Evolutionary conservation across 1,284 basidiomycete species (phyloP).

Genomic region (Cutaneotrichosporon daszewskae): DNA sequence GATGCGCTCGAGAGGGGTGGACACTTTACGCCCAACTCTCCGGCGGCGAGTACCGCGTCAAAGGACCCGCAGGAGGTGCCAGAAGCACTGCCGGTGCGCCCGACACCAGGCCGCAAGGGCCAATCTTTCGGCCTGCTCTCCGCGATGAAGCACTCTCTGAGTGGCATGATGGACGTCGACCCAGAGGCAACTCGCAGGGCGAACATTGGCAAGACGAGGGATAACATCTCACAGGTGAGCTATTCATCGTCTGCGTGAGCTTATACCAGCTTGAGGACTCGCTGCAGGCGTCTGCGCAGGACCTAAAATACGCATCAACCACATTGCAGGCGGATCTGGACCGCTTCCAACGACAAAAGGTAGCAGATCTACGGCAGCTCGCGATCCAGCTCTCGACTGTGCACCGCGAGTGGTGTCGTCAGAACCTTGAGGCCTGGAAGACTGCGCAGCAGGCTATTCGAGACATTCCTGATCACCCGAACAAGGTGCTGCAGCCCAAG

Average conservation of each 20-base stretch:
- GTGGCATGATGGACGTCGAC: conserved; percentile 98
- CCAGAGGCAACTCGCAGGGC: conserved; percentile 91
- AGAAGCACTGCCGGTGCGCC: too few species aligned
- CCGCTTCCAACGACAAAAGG: conserved; percentile 97
- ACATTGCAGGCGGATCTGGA: conserved; percentile 98
- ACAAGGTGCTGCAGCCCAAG: conserved; percentile 47
- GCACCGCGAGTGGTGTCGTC: conserved; percentile 92
- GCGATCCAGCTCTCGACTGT: conserved; percentile 79
- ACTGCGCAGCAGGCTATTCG: conserved; percentile 86
- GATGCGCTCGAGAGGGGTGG: conserved; percentile 61
- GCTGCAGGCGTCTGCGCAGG: conserved; percentile 77
- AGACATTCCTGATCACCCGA: conserved; percentile 82
- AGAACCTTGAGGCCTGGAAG: conserved; percentile 96
- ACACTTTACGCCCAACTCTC: conserved; percentile 1
- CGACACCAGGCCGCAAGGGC: conserved; percentile 10
- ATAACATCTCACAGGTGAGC: conserved; percentile 83
- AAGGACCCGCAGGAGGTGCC: background rate
- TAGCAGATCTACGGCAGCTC: conserved; percentile 90
- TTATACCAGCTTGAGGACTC: conserved; percentile 75
- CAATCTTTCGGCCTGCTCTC: conserved; percentile 77
- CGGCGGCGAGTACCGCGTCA: background rate
- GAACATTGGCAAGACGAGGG: conserved; percentile 86
- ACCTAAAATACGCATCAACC: conserved; percentile 89
- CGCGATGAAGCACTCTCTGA: conserved; percentile 88
- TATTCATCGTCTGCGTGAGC: background rate